These are phyloP conservation scores for Sporothrix protearum DNA, from an alignment of 2,329 filamentous ascomycete genomes.

Conservation along the genomic window DNA sequence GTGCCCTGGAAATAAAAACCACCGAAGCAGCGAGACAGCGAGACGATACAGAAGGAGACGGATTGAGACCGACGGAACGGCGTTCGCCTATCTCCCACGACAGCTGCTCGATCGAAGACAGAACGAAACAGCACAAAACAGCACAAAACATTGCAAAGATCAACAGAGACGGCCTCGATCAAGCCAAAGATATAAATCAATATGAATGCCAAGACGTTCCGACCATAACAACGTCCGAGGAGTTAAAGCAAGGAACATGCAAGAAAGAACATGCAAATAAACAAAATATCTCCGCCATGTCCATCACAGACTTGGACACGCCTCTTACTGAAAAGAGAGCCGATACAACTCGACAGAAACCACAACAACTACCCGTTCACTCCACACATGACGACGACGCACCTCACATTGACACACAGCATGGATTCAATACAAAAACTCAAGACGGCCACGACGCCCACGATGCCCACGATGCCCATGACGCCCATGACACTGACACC, in stretches of 20 bases:
- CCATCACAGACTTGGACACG: background rate
- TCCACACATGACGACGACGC: no score
- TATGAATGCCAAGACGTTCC: background rate
- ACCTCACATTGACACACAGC: no score
- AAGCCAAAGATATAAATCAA: background rate
- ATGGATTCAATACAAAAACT: no score
- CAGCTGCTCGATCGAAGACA: no score
- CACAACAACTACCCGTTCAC: background rate
- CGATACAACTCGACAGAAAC: background rate
- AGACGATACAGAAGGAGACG: background rate
- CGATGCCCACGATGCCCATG: no score
- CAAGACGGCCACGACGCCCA: no score
- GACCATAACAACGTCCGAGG: background rate
- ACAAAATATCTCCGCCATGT: background rate
- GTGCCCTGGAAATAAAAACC: background rate
- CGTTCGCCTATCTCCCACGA: no score
- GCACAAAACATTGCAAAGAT: background rate
- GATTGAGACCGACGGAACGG: background rate
- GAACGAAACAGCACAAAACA: background rate
- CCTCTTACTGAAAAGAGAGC: background rate
- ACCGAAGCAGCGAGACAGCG: background rate
- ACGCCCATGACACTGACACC: no score
- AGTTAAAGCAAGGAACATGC: no score
- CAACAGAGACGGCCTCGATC: background rate
- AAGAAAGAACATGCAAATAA: background rate